Conservation (phyloP, 2,329 filamentous ascomycete genomes). For the Ophiostoma sp. region DNA sequence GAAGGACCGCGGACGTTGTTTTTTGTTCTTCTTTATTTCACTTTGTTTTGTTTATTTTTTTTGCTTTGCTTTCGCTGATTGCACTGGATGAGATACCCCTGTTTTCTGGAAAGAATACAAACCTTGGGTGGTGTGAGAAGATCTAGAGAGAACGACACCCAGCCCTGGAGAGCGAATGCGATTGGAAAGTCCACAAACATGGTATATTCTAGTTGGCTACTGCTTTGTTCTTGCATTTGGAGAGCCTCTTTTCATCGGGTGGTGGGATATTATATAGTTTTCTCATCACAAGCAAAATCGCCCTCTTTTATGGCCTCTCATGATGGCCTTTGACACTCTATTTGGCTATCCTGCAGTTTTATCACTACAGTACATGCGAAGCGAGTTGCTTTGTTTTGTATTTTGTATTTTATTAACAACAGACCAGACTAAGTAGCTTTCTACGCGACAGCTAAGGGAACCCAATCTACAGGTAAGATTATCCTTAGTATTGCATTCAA, state of each 20-base stretch:
- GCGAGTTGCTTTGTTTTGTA: background rate
- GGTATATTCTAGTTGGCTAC: background rate
- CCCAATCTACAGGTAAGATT: background rate
- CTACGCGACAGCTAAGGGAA: background rate
- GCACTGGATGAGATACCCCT: constrained; percentile 8
- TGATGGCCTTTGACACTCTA: background rate
- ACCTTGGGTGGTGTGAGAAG: constrained; percentile 10
- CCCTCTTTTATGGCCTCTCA: background rate
- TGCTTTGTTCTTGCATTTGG: background rate
- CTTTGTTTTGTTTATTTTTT: constrained; percentile 12
- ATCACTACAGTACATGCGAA: background rate
- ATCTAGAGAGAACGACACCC: background rate
- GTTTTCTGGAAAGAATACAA: background rate
- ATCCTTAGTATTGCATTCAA: background rate
- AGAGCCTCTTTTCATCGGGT: background rate
- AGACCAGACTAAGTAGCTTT: background rate
- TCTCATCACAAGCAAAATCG: constrained; percentile 11
- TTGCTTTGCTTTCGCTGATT: background rate
- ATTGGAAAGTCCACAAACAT: background rate
- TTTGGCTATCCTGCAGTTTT: background rate
- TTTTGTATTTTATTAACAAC: background rate
- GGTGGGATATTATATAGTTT: background rate
- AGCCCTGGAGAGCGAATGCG: background rate
- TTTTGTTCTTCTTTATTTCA: background rate
- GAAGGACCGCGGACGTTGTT: background rate